A percentile compares a stretch with the other conserved stretches of the same genome.
Evolutionary conservation across 768 basidiomycete species (phyloP).

Genomic region (Mycena olivaceomarginata): DNA sequence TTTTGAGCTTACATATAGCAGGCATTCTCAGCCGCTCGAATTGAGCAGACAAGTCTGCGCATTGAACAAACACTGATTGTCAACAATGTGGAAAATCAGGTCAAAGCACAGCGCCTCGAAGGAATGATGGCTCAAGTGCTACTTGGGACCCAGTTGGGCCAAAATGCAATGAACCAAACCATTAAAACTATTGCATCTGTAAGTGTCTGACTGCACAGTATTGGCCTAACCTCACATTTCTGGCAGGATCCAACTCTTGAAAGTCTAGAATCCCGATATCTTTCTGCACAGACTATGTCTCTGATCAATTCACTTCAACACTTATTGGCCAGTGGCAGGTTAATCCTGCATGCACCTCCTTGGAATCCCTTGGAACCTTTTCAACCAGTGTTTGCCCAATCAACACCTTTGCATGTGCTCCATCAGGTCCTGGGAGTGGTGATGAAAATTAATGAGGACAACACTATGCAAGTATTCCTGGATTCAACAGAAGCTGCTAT

Average conservation of each 20-base stretch:
- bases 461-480: neutral
- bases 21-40: neutral
- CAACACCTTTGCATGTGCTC: neutral
- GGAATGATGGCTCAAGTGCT: slow-evolving; percentile 32
- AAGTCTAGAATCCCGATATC: slow-evolving; percentile 32
- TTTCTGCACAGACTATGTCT: slow-evolving; percentile 21
- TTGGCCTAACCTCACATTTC: too few relatives aligned
- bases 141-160: slow-evolving; percentile 27
- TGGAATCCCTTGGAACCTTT: neutral
- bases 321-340: neutral
- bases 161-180: slow-evolving; percentile 1
- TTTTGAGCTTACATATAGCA: neutral
- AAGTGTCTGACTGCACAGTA: neutral
- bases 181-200: slow-evolving; percentile 32
- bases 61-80: slow-evolving; percentile 22
- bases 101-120: slow-evolving; percentile 11
- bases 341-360: neutral
- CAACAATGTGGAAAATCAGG: slow-evolving; percentile 32
- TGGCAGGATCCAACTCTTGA: slow-evolving; percentile 21
- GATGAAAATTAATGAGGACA: neutral
- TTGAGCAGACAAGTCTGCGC: neutral
- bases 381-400: neutral
- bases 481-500: neutral
- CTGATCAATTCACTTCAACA: slow-evolving; percentile 19
- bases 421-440: neutral